Evolutionary conservation across 2,329 filamentous ascomycete species (phyloP).

Genomic region (Aspergillus glaucus): DNA sequence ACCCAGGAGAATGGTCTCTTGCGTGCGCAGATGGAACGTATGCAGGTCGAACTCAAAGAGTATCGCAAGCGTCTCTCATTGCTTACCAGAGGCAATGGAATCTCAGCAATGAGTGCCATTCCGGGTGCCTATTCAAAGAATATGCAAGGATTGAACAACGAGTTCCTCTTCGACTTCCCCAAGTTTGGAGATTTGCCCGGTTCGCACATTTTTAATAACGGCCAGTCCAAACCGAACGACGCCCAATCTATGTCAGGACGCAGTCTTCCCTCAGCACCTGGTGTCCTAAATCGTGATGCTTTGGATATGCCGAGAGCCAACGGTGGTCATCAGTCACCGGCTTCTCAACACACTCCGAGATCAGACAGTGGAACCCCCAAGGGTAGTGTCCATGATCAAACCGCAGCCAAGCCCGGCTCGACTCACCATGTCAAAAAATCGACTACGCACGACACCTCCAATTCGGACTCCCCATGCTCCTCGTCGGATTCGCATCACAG

Average conservation of each 20-base stretch:
- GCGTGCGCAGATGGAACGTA: conserved; percentile 78
- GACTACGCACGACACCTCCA: conserved; percentile 29
- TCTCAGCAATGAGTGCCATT: conserved; percentile 45
- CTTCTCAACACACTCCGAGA: conserved; percentile 1
- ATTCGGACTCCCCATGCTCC: conserved; percentile 43
- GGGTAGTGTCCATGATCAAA: conserved; percentile 4
- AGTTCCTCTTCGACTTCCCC: conserved; percentile 94
- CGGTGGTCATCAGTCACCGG: neutral
- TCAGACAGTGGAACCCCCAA: conserved; percentile 7
- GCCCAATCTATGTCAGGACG: conserved; percentile 16
- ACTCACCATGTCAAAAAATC: conserved; percentile 16
- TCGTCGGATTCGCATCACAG: conserved; percentile 43
- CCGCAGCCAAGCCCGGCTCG: conserved; percentile 5
- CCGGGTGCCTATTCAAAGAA: conserved; percentile 40
- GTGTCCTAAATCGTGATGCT: conserved; percentile 24
- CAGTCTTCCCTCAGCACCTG: conserved; percentile 19
- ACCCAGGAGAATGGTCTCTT: conserved; percentile 81
- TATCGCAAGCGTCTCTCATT: conserved; percentile 81
- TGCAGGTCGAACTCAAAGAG: conserved; percentile 78
- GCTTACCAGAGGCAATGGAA: conserved; percentile 41
- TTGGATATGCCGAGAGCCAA: conserved; percentile 6
- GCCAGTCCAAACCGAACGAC: conserved; percentile 31
- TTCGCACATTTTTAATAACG: conserved; percentile 47
- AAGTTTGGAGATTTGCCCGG: conserved; percentile 73
- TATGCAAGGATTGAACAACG: conserved; percentile 60